These are phyloP conservation scores for Blastobotrys attinorum DNA, from an alignment of 805 yeast species.

Conservation along the genomic window DNA sequence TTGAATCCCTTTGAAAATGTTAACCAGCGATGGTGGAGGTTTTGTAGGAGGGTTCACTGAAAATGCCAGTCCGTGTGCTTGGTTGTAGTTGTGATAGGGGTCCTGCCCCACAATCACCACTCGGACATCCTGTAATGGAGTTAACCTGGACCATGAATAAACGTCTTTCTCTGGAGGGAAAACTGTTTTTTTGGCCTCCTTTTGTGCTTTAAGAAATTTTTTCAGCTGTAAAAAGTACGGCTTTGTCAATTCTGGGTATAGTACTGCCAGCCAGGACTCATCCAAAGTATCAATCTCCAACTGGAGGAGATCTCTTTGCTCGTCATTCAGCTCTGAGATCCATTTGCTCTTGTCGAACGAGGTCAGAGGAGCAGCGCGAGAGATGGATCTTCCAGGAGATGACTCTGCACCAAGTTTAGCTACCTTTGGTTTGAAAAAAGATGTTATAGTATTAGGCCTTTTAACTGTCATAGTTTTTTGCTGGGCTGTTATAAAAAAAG, in stretches of 20 bases:
- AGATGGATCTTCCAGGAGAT: background rate
- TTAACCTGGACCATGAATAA: constrained; percentile 85
- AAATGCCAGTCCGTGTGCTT: constrained; percentile 95
- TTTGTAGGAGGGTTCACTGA: constrained; percentile 78
- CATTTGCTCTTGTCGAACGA: constrained; percentile 46
- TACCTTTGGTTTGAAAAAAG: constrained; percentile 15
- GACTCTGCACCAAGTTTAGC: background rate
- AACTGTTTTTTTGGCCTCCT: constrained; percentile 39
- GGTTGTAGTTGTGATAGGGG: constrained; percentile 87
- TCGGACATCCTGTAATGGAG: constrained; percentile 66
- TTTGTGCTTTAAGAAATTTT: constrained; percentile 46
- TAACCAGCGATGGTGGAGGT: constrained; percentile 81
- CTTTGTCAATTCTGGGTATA: constrained; percentile 67
- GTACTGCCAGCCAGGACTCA: constrained; percentile 65
- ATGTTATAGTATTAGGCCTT: constrained; percentile 4
- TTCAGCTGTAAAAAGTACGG: constrained; percentile 78
- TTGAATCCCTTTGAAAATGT: constrained; percentile 73
- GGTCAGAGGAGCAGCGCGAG: too few relatives aligned
- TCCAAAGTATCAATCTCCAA: constrained; percentile 64
- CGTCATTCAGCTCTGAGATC: constrained; percentile 40
- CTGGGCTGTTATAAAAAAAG: background rate
- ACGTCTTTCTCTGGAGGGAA: constrained; percentile 75
- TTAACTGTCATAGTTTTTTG: background rate
- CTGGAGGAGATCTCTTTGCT: constrained; percentile 43
- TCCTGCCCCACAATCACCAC: constrained; percentile 91